These are phyloP conservation scores for Carex pumila DNA, from an alignment of 176 grass and related monocot genomes.

Conservation along the genomic window DNA sequence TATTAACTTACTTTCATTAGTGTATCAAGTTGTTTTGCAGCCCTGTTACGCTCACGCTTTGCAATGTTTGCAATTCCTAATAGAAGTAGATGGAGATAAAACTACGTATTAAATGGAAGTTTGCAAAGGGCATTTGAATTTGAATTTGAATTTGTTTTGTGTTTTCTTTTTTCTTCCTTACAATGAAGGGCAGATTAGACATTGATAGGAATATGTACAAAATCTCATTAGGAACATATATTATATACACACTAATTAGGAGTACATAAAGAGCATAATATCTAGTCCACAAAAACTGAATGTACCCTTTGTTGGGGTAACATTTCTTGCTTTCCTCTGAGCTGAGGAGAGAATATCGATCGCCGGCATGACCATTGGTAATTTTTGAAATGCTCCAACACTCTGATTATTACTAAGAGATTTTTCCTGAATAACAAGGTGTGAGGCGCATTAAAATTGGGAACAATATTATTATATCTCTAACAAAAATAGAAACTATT, in stretches of 20 bases:
- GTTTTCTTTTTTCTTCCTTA: not conserved
- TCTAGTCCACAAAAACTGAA: not conserved
- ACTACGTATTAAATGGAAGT: not conserved
- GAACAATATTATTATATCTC: not conserved
- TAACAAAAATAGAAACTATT: not conserved
- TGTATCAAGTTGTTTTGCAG: slow-evolving; percentile 91
- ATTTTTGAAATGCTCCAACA: slow-evolving; percentile 88
- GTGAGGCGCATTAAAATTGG: not conserved
- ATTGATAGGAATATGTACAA: not conserved
- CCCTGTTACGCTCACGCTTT: slow-evolving; percentile 90
- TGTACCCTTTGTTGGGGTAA: slow-evolving; percentile 75
- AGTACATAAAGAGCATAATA: not conserved
- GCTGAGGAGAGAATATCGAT: slow-evolving; percentile 79
- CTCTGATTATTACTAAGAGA: slow-evolving; percentile 39
- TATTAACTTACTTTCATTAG: slow-evolving; percentile 81
- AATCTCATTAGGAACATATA: not conserved
- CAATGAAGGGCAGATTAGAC: not conserved
- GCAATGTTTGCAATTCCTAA: slow-evolving; percentile 90
- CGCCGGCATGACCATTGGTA: slow-evolving; percentile 97
- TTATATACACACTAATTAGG: not conserved
- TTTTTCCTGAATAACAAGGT: slow-evolving; percentile 33
- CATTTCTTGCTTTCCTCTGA: slow-evolving; percentile 90
- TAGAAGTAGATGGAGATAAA: slow-evolving; percentile 13
- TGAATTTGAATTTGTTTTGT: not conserved
- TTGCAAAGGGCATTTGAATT: slow-evolving; percentile 5